Evolutionary conservation across 371 early-diverging fungal species (phyloP).

Genomic region (Circinella minor): DNA sequence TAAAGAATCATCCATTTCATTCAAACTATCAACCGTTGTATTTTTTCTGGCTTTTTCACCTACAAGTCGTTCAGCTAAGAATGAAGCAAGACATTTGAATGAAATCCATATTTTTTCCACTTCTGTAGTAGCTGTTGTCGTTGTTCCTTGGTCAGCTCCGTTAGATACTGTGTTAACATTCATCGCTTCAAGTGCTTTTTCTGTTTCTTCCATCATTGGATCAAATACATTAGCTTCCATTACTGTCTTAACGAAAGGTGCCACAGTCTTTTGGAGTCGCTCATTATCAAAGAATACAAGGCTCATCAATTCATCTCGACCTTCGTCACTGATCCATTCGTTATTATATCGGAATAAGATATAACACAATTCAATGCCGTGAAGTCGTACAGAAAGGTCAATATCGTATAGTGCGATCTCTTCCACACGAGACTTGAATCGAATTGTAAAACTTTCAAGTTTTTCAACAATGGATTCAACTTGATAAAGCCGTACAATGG

Average conservation of each 20-base stretch:
- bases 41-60: slow-evolving; percentile 16
- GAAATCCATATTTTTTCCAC: slow-evolving; percentile 53
- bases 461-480: slow-evolving; percentile 53
- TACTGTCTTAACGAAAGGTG: slow-evolving; percentile 53
- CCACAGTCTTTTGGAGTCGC: slow-evolving; percentile 53
- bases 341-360: slow-evolving; percentile 42
- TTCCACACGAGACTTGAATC: slow-evolving; percentile 77
- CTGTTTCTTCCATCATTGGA: slow-evolving; percentile 48
- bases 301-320: slow-evolving; percentile 33
- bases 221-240: slow-evolving; percentile 50
- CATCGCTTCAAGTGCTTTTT: slow-evolving; percentile 29
- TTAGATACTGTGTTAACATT: slow-evolving; percentile 16
- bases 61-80: slow-evolving; percentile 52
- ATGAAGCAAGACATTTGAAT: slow-evolving; percentile 60
- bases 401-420: slow-evolving; percentile 86
- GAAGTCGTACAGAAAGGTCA: slow-evolving; percentile 67
- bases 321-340: slow-evolving; percentile 45
- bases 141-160: neutral
- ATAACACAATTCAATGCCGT: slow-evolving; percentile 65
- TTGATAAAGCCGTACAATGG: slow-evolving; percentile 58
- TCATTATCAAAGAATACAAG: slow-evolving; percentile 43
- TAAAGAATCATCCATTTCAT: slow-evolving; percentile 12
- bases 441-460: slow-evolving; percentile 71
- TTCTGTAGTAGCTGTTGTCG: neutral
- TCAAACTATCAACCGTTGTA: neutral